phyloP scores from a whole-genome alignment of 495 filamentous ascomycete species.

The Lophiostoma macrostomum region DNA sequence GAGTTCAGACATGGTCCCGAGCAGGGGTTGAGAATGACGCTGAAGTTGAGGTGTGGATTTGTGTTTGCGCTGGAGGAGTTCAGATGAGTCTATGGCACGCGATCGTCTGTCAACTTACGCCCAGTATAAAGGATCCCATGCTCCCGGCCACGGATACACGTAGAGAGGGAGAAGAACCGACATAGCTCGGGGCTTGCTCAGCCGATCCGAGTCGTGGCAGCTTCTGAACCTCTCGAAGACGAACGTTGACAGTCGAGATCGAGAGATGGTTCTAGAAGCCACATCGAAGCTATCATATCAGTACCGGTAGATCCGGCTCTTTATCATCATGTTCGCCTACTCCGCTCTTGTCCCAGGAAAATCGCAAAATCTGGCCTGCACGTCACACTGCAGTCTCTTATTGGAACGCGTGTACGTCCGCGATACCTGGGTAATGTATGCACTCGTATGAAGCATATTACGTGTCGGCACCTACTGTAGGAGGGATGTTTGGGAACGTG shows the following conservation, averaged over 20 bases:
- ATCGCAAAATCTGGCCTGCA: constrained; percentile 4
- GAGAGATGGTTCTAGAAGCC: background rate
- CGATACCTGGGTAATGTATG: constrained; percentile 8
- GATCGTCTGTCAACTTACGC: constrained; percentile 11
- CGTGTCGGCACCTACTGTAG: background rate
- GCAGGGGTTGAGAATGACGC: constrained; percentile 28
- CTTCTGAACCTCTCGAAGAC: background rate
- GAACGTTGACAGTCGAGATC: background rate
- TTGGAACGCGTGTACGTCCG: constrained; percentile 1
- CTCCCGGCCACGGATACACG: constrained; percentile 27
- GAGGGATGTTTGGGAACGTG: background rate
- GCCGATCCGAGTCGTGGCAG: background rate
- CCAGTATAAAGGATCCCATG: constrained; percentile 31
- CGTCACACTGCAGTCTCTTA: constrained; percentile 19
- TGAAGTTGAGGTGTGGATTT: constrained; percentile 21
- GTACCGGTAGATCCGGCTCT: background rate
- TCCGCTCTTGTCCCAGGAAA: background rate
- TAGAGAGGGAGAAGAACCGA: constrained; percentile 28
- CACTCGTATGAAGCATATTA: background rate
- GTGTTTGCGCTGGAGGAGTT: background rate
- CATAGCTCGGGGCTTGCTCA: background rate
- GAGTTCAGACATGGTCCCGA: constrained; percentile 17
- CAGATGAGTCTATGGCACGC: background rate
- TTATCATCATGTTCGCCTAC: background rate
- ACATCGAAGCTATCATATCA: background rate